phyloP scores from a whole-genome alignment of 1,139 yeast species.

The Suhomyces taliae region DNA sequence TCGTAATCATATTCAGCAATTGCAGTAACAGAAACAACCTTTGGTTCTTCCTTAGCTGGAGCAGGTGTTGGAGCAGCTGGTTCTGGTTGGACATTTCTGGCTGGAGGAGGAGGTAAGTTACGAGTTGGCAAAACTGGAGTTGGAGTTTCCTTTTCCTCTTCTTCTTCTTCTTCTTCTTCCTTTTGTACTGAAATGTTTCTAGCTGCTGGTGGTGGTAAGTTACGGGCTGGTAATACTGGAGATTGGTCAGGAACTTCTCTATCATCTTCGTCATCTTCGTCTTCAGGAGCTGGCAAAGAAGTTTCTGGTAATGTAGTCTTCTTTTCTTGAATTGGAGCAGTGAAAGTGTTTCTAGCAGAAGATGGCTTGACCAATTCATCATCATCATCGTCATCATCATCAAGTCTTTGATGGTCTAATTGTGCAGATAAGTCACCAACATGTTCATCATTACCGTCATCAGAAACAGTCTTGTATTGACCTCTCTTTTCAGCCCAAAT shows the following conservation, averaged over 20 bases:
- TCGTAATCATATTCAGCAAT: slow-evolving; percentile 67
- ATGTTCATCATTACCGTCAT: slow-evolving; percentile 24
- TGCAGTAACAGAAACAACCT: slow-evolving; percentile 37
- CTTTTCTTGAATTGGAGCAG: slow-evolving; percentile 1
- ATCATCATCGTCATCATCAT: slow-evolving; percentile 19
- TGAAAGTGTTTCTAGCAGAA: slow-evolving; percentile 1
- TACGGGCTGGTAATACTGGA: slow-evolving; percentile 27
- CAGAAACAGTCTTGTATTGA: slow-evolving; percentile 48
- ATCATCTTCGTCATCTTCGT: slow-evolving; percentile 23
- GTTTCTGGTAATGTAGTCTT: background rate
- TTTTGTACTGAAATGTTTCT: slow-evolving; percentile 16
- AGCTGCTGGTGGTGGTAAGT: slow-evolving; percentile 19
- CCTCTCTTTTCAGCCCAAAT: slow-evolving; percentile 93
- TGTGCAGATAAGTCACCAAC: slow-evolving; percentile 7
- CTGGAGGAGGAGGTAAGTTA: slow-evolving; percentile 20
- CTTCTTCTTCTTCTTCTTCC: slow-evolving; percentile 20
- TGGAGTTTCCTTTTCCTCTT: slow-evolving; percentile 17
- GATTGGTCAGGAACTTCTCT: slow-evolving; percentile 13
- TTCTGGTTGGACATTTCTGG: slow-evolving; percentile 8
- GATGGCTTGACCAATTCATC: slow-evolving; percentile 16
- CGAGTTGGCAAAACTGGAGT: slow-evolving; percentile 25
- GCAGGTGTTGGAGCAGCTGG: slow-evolving; percentile 13
- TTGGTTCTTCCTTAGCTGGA: slow-evolving; percentile 12
- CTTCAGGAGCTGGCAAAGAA: slow-evolving; percentile 13
- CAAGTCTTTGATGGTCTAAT: slow-evolving; percentile 19